phyloP scores from a whole-genome alignment of 179 eudicot genomes.

The Spinacia oleracea region DNA sequence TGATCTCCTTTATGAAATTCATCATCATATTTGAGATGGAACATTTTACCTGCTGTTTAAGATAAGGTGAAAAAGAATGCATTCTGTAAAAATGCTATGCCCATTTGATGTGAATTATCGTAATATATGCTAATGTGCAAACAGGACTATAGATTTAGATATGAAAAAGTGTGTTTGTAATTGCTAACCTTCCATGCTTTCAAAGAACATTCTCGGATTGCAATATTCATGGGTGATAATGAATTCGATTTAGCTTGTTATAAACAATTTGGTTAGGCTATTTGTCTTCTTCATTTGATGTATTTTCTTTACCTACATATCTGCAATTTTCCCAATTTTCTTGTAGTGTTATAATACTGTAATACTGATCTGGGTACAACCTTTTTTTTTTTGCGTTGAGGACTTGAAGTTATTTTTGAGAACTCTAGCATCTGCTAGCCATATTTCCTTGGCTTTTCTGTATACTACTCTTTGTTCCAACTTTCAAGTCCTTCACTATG shows the following conservation, averaged over 20 bases:
- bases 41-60: constrained; percentile 88
- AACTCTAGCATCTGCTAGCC: not conserved
- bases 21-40: constrained; percentile 79
- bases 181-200: not conserved
- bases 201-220: not conserved
- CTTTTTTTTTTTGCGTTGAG: too few species aligned
- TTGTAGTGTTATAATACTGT: not conserved
- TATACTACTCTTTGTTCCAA: not conserved
- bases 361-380: not conserved
- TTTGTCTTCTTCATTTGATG: not conserved
- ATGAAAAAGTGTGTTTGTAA: not conserved
- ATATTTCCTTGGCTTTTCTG: not conserved
- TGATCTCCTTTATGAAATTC: constrained; percentile 71
- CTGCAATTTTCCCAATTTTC: not conserved
- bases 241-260: not conserved
- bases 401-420: not conserved
- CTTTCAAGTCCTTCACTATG: too few species aligned
- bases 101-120: too few species aligned
- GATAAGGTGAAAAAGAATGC: too few species aligned
- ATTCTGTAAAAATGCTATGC: too few species aligned
- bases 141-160: not conserved
- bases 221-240: not conserved
- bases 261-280: not conserved
- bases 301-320: not conserved
- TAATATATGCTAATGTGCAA: not conserved